phyloP scores from a whole-genome alignment of 345 rosid species.

The Hevea brasiliensis region DNA sequence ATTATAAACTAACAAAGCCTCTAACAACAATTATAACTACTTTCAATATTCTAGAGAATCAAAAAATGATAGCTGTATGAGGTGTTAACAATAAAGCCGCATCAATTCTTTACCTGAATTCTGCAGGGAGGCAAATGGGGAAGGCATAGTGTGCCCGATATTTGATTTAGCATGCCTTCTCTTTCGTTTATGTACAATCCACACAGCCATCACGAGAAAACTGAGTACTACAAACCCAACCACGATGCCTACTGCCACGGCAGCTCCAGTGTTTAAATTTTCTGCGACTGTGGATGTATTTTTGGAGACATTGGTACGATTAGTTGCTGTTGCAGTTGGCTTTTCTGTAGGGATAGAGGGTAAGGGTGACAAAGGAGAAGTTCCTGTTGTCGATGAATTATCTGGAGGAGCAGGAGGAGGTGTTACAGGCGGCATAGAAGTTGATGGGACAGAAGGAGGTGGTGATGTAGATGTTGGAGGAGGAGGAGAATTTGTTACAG shows the following conservation, averaged over 20 bases:
- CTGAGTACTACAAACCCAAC: slow-evolving; percentile 63
- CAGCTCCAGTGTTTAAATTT: slow-evolving; percentile 54
- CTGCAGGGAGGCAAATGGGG: slow-evolving; percentile 80
- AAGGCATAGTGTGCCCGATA: slow-evolving; percentile 61
- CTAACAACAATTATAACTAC: slow-evolving; percentile 1
- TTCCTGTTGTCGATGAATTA: slow-evolving; percentile 39
- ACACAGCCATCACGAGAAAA: slow-evolving; percentile 68
- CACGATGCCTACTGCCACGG: slow-evolving; percentile 59
- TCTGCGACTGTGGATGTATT: slow-evolving; percentile 39
- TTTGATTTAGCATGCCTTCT: slow-evolving; percentile 45
- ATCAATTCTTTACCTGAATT: slow-evolving; percentile 63
- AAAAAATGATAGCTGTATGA: neutral
- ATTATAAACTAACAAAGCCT: neutral
- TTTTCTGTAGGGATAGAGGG: slow-evolving; percentile 73
- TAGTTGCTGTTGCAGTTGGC: slow-evolving; percentile 70
- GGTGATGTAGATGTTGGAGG: slow-evolving; percentile 45
- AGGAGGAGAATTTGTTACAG: slow-evolving; percentile 35
- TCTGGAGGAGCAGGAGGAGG: slow-evolving; percentile 58
- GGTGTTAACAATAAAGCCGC: slow-evolving; percentile 1
- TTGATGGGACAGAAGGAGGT: slow-evolving; percentile 54
- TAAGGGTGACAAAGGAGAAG: slow-evolving; percentile 43
- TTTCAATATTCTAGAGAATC: slow-evolving; percentile 3
- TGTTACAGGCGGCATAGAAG: slow-evolving; percentile 41
- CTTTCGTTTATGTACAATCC: slow-evolving; percentile 62
- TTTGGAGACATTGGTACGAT: slow-evolving; percentile 32